Evolutionary conservation across 768 basidiomycete genomes (phyloP).

Genomic region (Amanita rubescens): DNA sequence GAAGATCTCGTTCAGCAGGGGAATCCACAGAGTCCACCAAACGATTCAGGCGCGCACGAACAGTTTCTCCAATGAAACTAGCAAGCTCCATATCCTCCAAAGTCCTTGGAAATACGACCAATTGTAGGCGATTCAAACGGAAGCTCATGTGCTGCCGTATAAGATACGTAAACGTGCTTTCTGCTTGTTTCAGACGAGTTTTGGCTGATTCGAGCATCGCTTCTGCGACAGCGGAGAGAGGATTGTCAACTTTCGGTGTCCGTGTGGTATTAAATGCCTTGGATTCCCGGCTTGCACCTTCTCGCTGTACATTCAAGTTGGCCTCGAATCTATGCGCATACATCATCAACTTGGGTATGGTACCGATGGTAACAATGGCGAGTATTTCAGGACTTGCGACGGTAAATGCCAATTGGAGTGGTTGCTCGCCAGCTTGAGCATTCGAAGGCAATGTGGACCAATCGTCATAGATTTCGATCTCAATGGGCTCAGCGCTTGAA

Average conservation of each 20-base stretch:
- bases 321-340: conserved; percentile 69
- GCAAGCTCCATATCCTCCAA: conserved; percentile 76
- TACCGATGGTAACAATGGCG: conserved; percentile 61
- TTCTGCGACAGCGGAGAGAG: conserved; percentile 78
- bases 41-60: conserved; percentile 66
- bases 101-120: conserved; percentile 73
- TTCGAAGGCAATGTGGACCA: conserved; percentile 53
- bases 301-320: conserved; percentile 64
- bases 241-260: conserved; percentile 69
- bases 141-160: conserved; percentile 74
- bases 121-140: conserved; percentile 51
- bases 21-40: conserved; percentile 41
- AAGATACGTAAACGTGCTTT: conserved; percentile 47
- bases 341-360: conserved; percentile 69
- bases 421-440: conserved; percentile 30
- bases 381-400: conserved; percentile 64
- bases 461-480: conserved; percentile 71
- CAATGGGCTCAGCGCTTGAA: conserved; percentile 67
- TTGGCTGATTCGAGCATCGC: conserved; percentile 75
- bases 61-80: conserved; percentile 59
- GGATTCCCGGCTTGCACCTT: conserved; percentile 75
- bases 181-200: conserved; percentile 62
- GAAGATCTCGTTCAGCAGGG: conserved; percentile 55
- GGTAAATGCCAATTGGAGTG: conserved; percentile 63
- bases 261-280: conserved; percentile 66